These are phyloP conservation scores for Geranium brycei DNA, from an alignment of 345 rosid species.

Conservation along the genomic window DNA sequence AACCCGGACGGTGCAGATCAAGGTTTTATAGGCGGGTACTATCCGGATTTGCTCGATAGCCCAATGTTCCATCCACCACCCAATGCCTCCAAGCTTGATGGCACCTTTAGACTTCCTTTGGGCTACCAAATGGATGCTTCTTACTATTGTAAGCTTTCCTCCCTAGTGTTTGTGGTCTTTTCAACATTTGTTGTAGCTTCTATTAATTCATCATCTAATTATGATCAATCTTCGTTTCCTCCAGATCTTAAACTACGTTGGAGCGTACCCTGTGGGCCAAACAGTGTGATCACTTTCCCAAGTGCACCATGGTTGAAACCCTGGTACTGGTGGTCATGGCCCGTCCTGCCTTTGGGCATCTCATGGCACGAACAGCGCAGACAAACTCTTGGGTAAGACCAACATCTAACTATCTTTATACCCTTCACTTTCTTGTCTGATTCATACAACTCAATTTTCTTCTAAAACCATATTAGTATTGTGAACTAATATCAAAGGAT, in stretches of 20 bases:
- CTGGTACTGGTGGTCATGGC: constrained; percentile 99
- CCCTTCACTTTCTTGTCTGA: too few species aligned
- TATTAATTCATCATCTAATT: too few species aligned
- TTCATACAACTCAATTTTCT: too few species aligned
- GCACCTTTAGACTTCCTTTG: constrained; percentile 74
- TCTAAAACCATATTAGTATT: too few species aligned
- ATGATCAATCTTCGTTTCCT: neutral
- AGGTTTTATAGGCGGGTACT: constrained; percentile 84
- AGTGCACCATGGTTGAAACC: constrained; percentile 94
- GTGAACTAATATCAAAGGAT: neutral
- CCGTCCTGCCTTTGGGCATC: constrained; percentile 77
- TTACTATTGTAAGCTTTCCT: constrained; percentile 76
- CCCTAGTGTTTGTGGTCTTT: too few species aligned
- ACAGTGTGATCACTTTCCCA: constrained; percentile 89
- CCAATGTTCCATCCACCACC: constrained; percentile 61
- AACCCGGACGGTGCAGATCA: constrained; percentile 97
- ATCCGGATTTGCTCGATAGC: constrained; percentile 62
- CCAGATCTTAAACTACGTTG: constrained; percentile 75
- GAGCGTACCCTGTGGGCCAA: constrained; percentile 92
- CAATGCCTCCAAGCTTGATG: constrained; percentile 44
- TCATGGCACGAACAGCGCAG: constrained; percentile 76
- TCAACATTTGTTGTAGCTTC: neutral
- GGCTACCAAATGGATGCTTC: constrained; percentile 99
- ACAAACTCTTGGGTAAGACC: constrained; percentile 53
- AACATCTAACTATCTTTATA: too few species aligned